A percentile compares a stretch with the other conserved stretches of the same genome.
These are phyloP conservation scores for Phytopythium delawarense DNA, from an alignment of 352 stramenopile genomes.

Conservation along the genomic window DNA sequence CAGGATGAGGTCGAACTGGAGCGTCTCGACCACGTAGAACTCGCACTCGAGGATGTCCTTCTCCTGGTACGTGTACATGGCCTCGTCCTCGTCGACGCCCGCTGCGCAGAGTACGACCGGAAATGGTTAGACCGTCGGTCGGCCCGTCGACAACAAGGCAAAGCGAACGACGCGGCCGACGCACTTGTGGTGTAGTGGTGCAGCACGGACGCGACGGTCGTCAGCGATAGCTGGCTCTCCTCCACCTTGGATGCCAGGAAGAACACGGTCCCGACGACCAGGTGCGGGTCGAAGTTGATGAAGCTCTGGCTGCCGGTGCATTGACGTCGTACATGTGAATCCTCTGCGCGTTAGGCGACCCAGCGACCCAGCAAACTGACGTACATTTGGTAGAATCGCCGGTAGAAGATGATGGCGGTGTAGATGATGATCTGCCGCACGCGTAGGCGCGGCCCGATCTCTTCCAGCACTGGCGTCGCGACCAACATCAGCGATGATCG, in stretches of 20 bases:
- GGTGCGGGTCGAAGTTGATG: constrained; percentile 83
- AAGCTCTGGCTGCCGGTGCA: constrained; percentile 76
- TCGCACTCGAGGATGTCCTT: constrained; percentile 90
- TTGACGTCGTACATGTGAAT: not conserved
- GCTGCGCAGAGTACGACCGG: constrained; percentile 19
- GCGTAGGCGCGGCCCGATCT: constrained; percentile 73
- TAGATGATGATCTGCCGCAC: constrained; percentile 90
- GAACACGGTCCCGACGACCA: constrained; percentile 82
- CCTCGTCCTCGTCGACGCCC: constrained; percentile 80
- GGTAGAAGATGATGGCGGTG: constrained; percentile 88
- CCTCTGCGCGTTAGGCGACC: not conserved
- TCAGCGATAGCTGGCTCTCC: constrained; percentile 79
- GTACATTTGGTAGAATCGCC: constrained; percentile 87
- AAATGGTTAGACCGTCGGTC: not conserved
- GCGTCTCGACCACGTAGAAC: constrained; percentile 86
- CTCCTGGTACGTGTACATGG: constrained; percentile 87
- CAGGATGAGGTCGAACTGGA: constrained; percentile 87
- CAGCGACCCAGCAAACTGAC: not conserved
- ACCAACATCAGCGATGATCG: not conserved
- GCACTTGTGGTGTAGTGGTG: constrained; percentile 86
- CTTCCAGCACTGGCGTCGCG: constrained; percentile 59
- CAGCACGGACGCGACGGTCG: constrained; percentile 73
- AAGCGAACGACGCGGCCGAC: constrained; percentile 5
- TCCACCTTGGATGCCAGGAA: constrained; percentile 87
- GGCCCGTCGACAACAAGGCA: not conserved